These are phyloP conservation scores for Cladosporium sp. DNA, from an alignment of 2,329 filamentous ascomycete genomes.

Conservation along the genomic window DNA sequence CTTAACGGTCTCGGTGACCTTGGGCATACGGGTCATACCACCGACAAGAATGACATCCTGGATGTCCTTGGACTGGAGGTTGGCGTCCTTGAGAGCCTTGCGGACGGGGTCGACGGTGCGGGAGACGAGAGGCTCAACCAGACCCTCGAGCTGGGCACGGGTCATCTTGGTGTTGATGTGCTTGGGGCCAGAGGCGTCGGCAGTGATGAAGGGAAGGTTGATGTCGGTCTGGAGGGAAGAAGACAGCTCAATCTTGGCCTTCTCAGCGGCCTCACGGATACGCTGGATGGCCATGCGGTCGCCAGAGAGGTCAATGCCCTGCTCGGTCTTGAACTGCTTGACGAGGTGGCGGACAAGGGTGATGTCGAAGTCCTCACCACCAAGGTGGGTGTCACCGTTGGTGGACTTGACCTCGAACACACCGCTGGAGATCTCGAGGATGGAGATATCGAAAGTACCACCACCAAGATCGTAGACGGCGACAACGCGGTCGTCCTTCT, in stretches of 20 bases:
- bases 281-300: slow-evolving; percentile 99
- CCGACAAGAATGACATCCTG: slow-evolving; percentile 97
- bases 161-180: slow-evolving; percentile 97
- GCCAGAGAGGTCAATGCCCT: slow-evolving; percentile 78
- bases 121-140: slow-evolving; percentile 84
- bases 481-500: slow-evolving; percentile 90
- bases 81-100: slow-evolving; percentile 95
- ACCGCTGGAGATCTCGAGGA: slow-evolving; percentile 94
- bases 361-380: slow-evolving; percentile 98
- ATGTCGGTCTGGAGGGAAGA: slow-evolving; percentile 95
- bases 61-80: slow-evolving; percentile 86
- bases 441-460: slow-evolving; percentile 98
- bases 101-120: slow-evolving; percentile 87
- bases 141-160: slow-evolving; percentile 84
- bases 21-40: slow-evolving; percentile 99
- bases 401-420: slow-evolving; percentile 99
- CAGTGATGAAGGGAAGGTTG: slow-evolving; percentile 98
- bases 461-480: slow-evolving; percentile 97
- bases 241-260: slow-evolving; percentile 98
- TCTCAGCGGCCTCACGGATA: slow-evolving; percentile 97
- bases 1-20: slow-evolving; percentile 95
- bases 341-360: slow-evolving; percentile 89
- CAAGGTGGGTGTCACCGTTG: slow-evolving; percentile 96
- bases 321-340: slow-evolving; percentile 94
- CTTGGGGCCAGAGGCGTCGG: slow-evolving; percentile 90